These are phyloP conservation scores for Sinapis alba DNA, from an alignment of 441 rosid species.

Conservation along the genomic window DNA sequence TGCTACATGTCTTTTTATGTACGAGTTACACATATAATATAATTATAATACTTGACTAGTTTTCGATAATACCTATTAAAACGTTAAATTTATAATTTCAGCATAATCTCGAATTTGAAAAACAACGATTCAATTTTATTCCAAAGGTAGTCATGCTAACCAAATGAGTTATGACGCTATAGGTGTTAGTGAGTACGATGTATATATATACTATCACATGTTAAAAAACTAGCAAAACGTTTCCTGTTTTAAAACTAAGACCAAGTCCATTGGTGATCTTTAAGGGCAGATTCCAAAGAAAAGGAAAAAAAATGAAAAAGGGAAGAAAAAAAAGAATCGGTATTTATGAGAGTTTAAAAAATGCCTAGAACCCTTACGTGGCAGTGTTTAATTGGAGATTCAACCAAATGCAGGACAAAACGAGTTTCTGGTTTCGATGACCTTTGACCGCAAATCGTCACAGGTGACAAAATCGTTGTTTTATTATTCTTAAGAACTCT, in stretches of 20 bases:
- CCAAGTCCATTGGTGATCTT: too few relatives aligned
- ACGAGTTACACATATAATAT: background rate
- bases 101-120: background rate
- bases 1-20: conserved; percentile 7
- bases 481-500: too few relatives aligned
- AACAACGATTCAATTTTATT: background rate
- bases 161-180: background rate
- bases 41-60: background rate
- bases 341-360: too few relatives aligned
- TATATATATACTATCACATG: background rate
- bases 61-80: background rate
- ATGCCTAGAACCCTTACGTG: too few relatives aligned
- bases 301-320: too few relatives aligned
- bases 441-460: too few relatives aligned
- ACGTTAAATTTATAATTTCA: background rate
- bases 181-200: background rate
- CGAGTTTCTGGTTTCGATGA: too few relatives aligned
- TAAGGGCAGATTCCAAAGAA: too few relatives aligned
- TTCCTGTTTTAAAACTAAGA: background rate
- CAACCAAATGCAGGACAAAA: too few relatives aligned
- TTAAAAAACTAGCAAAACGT: background rate
- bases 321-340: too few relatives aligned
- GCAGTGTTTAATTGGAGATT: too few relatives aligned
- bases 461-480: too few relatives aligned
- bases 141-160: background rate